These are phyloP conservation scores for Cladosporium austrohemisphaericum DNA, from an alignment of 2,329 filamentous ascomycete genomes.

Conservation along the genomic window DNA sequence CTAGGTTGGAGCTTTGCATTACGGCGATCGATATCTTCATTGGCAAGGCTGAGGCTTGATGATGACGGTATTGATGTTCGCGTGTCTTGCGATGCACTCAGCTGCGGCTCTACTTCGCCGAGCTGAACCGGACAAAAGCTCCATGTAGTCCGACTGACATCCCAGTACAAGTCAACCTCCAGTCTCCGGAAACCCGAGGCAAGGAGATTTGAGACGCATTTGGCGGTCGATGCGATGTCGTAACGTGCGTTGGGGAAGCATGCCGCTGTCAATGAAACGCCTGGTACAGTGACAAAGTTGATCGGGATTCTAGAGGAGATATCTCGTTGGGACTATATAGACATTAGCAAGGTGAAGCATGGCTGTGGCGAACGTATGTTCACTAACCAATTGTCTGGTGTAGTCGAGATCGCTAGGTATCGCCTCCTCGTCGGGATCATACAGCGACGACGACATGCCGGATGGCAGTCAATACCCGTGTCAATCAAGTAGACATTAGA, in stretches of 20 bases:
- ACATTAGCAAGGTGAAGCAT: background rate
- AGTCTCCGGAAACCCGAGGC: slow-evolving; percentile 57
- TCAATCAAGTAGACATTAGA: background rate
- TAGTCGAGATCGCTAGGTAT: slow-evolving; percentile 22
- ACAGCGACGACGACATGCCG: slow-evolving; percentile 19
- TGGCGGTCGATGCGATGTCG: slow-evolving; percentile 47
- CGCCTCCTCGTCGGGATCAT: slow-evolving; percentile 27
- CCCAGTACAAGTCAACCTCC: slow-evolving; percentile 63
- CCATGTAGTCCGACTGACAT: slow-evolving; percentile 51
- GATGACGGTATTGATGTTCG: slow-evolving; percentile 10
- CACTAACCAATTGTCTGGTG: slow-evolving; percentile 29
- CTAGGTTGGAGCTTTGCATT: background rate
- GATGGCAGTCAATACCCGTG: background rate
- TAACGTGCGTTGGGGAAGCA: slow-evolving; percentile 57
- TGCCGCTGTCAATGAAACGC: slow-evolving; percentile 54
- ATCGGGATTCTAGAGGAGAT: slow-evolving; percentile 57
- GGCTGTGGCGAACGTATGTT: slow-evolving; percentile 10
- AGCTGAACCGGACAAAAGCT: slow-evolving; percentile 59
- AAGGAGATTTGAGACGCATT: slow-evolving; percentile 62
- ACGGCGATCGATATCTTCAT: slow-evolving; percentile 3
- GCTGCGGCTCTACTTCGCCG: slow-evolving; percentile 17
- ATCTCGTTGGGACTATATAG: slow-evolving; percentile 57
- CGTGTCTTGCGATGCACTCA: slow-evolving; percentile 1
- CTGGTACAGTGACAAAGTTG: slow-evolving; percentile 58
- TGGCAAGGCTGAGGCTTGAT: slow-evolving; percentile 15